Conservation (phyloP, 176 grass and related monocot genomes). For the Aegilops sharonensis region DNA sequence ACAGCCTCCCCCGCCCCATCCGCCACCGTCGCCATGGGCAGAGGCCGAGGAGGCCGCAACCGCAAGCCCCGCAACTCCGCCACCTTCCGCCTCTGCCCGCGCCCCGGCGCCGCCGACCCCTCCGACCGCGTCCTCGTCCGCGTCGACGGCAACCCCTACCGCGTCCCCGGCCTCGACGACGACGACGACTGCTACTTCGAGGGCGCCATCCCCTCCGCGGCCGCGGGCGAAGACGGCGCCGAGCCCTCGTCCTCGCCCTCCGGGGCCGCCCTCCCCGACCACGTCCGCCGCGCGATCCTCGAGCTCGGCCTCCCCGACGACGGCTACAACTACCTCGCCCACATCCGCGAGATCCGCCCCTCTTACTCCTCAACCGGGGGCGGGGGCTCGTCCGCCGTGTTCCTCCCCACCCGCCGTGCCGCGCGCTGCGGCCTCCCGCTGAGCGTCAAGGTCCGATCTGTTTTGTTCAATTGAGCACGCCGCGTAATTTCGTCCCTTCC, state of each 20-base stretch:
- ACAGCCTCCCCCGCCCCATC: not conserved
- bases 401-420: constrained; percentile 47
- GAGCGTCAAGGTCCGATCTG: constrained; percentile 64
- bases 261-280: constrained; percentile 5
- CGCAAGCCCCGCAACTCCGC: constrained; percentile 66
- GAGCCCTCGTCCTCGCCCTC: constrained; percentile 12
- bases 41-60: constrained; percentile 51
- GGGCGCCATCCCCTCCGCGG: not conserved
- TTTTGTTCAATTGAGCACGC: not conserved
- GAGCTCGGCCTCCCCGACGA: constrained; percentile 86
- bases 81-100: constrained; percentile 76
- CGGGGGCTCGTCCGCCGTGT: constrained; percentile 51
- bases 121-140: constrained; percentile 79
- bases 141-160: constrained; percentile 67
- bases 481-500: not conserved
- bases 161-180: constrained; percentile 51
- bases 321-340: constrained; percentile 81
- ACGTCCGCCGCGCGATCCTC: constrained; percentile 67
- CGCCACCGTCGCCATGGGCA: not conserved
- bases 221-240: constrained; percentile 15
- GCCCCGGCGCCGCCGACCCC: constrained; percentile 53
- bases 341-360: constrained; percentile 76
- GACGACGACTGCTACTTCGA: constrained; percentile 3
- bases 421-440: constrained; percentile 37
- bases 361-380: constrained; percentile 45